phyloP scores from a whole-genome alignment of 441 rosid species.

The Manihot esculenta region DNA sequence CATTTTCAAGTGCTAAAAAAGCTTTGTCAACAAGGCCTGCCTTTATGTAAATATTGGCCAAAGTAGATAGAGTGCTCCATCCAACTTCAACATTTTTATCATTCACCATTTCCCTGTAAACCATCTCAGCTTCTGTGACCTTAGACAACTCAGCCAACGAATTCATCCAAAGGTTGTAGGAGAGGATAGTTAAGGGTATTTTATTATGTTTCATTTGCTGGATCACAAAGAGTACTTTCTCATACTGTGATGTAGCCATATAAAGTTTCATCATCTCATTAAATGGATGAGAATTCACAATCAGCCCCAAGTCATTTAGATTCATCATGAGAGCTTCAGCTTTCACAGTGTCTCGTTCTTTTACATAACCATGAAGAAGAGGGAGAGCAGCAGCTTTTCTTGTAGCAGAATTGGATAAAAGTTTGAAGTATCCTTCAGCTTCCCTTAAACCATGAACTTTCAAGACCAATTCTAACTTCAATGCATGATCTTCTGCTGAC shows the following conservation, averaged over 20 bases:
- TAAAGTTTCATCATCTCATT: conserved; percentile 77
- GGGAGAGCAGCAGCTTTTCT: conserved; percentile 49
- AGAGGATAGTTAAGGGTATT: conserved; percentile 49
- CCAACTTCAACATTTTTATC: conserved; percentile 51
- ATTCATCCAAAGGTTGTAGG: conserved; percentile 72
- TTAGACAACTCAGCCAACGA: conserved; percentile 36
- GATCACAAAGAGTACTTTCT: conserved; percentile 50
- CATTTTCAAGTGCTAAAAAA: conserved; percentile 34
- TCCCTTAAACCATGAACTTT: conserved; percentile 35
- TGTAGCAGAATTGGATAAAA: conserved; percentile 24
- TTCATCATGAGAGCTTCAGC: conserved; percentile 55
- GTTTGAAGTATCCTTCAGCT: conserved; percentile 51
- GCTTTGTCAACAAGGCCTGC: conserved; percentile 46
- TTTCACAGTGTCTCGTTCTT: conserved; percentile 36
- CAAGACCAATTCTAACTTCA: conserved; percentile 44
- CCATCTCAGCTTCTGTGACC: conserved; percentile 37
- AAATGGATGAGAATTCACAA: conserved; percentile 48
- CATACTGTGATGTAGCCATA: conserved; percentile 32
- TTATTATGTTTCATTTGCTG: conserved; percentile 50
- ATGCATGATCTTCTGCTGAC: conserved; percentile 35
- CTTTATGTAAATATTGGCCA: conserved; percentile 52
- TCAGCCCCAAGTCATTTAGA: conserved; percentile 43
- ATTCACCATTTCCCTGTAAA: conserved; percentile 48
- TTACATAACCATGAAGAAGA: conserved; percentile 53
- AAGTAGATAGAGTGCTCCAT: conserved; percentile 54